Evolutionary conservation across 441 rosid species (phyloP).

Genomic region (Pelargonium australe): DNA sequence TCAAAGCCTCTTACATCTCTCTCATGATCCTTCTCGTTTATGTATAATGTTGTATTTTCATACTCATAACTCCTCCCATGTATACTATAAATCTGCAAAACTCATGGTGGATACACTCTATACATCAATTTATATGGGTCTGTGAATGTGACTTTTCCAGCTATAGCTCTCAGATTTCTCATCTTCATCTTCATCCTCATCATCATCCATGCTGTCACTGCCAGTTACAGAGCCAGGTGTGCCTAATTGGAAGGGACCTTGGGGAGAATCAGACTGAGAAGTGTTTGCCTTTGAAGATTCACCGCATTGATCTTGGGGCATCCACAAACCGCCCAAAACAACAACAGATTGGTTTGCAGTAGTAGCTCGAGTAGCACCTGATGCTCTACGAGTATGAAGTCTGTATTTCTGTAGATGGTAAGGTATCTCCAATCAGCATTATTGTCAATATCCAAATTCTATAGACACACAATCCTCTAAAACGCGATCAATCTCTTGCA

Average conservation of each 20-base stretch:
- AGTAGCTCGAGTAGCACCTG: conserved; percentile 27
- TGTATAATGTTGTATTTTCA: conserved; percentile 28
- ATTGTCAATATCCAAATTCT: conserved; percentile 12
- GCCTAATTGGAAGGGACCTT: conserved; percentile 75
- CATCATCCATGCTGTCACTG: conserved; percentile 78
- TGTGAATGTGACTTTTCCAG: conserved; percentile 55
- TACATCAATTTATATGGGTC: conserved; percentile 42
- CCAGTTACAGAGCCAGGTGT: conserved; percentile 53
- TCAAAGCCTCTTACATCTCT: conserved; percentile 22
- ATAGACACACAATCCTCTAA: not conserved
- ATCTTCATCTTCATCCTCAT: conserved; percentile 63
- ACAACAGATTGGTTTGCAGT: conserved; percentile 45
- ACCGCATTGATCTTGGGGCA: conserved; percentile 48
- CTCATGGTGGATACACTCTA: conserved; percentile 46
- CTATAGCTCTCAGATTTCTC: conserved; percentile 58
- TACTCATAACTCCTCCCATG: conserved; percentile 36
- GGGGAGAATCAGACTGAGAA: conserved; percentile 68
- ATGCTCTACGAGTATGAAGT: conserved; percentile 56
- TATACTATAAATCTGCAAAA: conserved; percentile 53
- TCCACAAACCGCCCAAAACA: conserved; percentile 67
- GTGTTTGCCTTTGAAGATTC: conserved; percentile 42
- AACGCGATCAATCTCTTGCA: not conserved
- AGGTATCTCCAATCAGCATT: conserved; percentile 14
- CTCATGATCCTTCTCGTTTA: conserved; percentile 28
- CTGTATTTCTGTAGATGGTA: conserved; percentile 63